Conservation (phyloP, 306 rosid species). For the Dalbergia cultrata region DNA sequence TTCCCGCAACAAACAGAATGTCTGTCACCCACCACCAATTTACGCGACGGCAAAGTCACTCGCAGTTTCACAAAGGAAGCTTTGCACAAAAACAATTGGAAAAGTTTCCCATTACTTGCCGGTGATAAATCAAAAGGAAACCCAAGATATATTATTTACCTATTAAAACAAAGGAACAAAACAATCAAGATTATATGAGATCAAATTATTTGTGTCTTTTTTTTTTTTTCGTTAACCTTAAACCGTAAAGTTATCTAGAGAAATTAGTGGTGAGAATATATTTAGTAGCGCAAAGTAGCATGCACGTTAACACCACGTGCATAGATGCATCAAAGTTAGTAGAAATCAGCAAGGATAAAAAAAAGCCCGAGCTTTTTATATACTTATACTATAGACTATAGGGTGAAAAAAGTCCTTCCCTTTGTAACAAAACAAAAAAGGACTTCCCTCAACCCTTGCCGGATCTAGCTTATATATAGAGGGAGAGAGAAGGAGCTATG, state of each 20-base stretch:
- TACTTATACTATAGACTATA: neutral
- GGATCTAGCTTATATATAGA: conserved; percentile 19
- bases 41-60: conserved; percentile 11
- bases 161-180: neutral
- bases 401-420: neutral
- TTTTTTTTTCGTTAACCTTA: too few relatives aligned
- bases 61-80: neutral
- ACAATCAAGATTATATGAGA: neutral
- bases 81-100: neutral
- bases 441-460: neutral
- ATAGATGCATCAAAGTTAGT: conserved; percentile 58
- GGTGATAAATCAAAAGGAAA: neutral
- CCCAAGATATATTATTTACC: conserved; percentile 3
- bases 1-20: conserved; percentile 35
- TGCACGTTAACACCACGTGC: conserved; percentile 71
- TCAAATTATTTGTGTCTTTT: neutral
- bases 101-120: conserved; percentile 35
- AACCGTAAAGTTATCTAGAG: conserved; percentile 5
- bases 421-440: too few relatives aligned
- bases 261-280: conserved; percentile 13
- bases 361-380: neutral
- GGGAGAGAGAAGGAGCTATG: conserved; percentile 11
- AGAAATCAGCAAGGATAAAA: neutral
- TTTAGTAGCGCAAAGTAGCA: conserved; percentile 13
- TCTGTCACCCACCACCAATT: conserved; percentile 29